These are phyloP conservation scores for Neodidymelliopsis sp. DNA, from an alignment of 2,329 filamentous ascomycete genomes.

Conservation along the genomic window DNA sequence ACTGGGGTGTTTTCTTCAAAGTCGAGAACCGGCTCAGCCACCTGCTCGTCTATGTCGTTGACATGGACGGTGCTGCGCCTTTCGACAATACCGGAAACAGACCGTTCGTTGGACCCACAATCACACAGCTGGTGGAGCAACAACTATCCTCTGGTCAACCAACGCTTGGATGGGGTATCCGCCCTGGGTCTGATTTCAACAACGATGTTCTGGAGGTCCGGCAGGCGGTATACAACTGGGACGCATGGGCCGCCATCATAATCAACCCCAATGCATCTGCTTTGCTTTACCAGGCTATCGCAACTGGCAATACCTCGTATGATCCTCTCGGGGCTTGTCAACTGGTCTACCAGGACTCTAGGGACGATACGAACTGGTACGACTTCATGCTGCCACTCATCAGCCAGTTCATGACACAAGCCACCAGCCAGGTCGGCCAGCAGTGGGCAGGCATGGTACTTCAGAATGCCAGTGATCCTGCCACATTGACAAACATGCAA, in stretches of 20 bases:
- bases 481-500: slow-evolving; percentile 54
- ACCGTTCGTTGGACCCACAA: slow-evolving; percentile 64
- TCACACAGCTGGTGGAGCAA: slow-evolving; percentile 57
- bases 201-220: slow-evolving; percentile 65
- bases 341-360: slow-evolving; percentile 62
- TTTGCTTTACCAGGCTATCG: slow-evolving; percentile 63
- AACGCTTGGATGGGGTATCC: slow-evolving; percentile 59
- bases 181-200: slow-evolving; percentile 60
- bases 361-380: slow-evolving; percentile 63
- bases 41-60: slow-evolving; percentile 65
- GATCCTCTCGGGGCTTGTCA: slow-evolving; percentile 67
- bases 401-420: slow-evolving; percentile 55
- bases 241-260: slow-evolving; percentile 68
- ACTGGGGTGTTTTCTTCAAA: slow-evolving; percentile 66
- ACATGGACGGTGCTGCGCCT: slow-evolving; percentile 67
- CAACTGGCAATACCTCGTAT: slow-evolving; percentile 64
- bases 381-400: slow-evolving; percentile 64
- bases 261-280: slow-evolving; percentile 69
- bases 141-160: slow-evolving; percentile 50
- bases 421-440: slow-evolving; percentile 58
- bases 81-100: slow-evolving; percentile 53
- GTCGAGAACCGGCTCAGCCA: slow-evolving; percentile 55
- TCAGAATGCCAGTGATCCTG: slow-evolving; percentile 51
- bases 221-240: slow-evolving; percentile 65
- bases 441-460: slow-evolving; percentile 54